A percentile compares a stretch with the other conserved stretches of the same genome.
Conservation (phyloP, 208 protist species). For the Phytomonas francai region DNA sequence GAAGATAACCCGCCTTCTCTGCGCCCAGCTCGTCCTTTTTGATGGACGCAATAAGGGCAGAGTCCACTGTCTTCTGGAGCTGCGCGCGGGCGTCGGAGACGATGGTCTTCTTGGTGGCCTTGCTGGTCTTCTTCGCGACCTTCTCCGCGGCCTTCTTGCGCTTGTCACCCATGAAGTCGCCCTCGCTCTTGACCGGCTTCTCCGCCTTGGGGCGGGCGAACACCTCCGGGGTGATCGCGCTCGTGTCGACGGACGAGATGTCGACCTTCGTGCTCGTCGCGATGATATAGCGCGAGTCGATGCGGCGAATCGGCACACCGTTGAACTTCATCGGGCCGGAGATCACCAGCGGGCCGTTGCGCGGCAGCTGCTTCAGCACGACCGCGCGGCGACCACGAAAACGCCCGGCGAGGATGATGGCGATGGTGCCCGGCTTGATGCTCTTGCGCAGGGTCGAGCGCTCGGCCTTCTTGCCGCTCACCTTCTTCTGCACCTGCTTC, state of each 20-base stretch:
- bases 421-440: conserved; percentile 41
- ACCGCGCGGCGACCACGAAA: conserved; percentile 97
- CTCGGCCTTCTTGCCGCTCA: conserved; percentile 49
- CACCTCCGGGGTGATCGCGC: conserved; percentile 50
- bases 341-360: conserved; percentile 94
- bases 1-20: conserved; percentile 73
- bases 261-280: conserved; percentile 97
- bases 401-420: conserved; percentile 92
- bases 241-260: conserved; percentile 79
- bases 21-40: conserved; percentile 64
- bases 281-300: conserved; percentile 97
- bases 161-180: conserved; percentile 81
- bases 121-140: conserved; percentile 63
- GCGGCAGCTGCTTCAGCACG: conserved; percentile 95
- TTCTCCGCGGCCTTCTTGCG: conserved; percentile 62
- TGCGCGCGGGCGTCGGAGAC: conserved; percentile 62
- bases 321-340: conserved; percentile 95
- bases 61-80: conserved; percentile 74
- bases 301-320: conserved; percentile 96
- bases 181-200: conserved; percentile 77
- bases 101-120: conserved; percentile 47
- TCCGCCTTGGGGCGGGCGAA: conserved; percentile 63
- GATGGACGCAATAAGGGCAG: conserved; percentile 63
- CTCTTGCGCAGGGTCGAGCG: conserved; percentile 60
- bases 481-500: conserved; percentile 59